Percentiles rank a stretch among this genome's conserved stretches.
Evolutionary conservation across 106 monocot species (phyloP).

Genomic region (Dendrobium chrysotoxum): DNA sequence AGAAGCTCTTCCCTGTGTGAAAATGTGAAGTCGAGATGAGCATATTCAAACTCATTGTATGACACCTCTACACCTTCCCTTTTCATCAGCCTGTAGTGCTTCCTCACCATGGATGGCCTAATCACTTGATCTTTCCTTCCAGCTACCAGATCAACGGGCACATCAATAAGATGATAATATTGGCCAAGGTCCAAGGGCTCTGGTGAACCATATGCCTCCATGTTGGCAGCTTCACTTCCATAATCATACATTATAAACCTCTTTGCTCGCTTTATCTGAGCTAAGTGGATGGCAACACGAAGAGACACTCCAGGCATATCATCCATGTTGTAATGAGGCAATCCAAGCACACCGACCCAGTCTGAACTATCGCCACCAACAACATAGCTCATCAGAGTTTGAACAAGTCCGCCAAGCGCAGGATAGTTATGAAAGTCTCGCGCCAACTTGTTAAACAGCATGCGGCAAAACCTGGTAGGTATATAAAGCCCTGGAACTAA

Average conservation of each 20-base stretch:
- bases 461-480: conserved; percentile 87
- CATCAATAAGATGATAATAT: conserved; percentile 64
- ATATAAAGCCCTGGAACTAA: conserved; percentile 83
- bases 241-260: conserved; percentile 91
- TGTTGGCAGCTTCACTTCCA: conserved; percentile 64
- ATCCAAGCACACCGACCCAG: conserved; percentile 85
- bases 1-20: conserved; percentile 90
- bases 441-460: conserved; percentile 93
- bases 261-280: conserved; percentile 71
- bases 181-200: conserved; percentile 76
- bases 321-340: conserved; percentile 95
- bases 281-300: conserved; percentile 75
- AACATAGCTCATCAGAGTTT: conserved; percentile 88
- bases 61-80: conserved; percentile 66
- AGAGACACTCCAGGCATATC: conserved; percentile 96
- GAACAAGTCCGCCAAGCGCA: conserved; percentile 85
- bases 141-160: conserved; percentile 88
- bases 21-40: conserved; percentile 93
- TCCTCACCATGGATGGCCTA: conserved; percentile 82
- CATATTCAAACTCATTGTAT: conserved; percentile 85
- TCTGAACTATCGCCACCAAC: conserved; percentile 94
- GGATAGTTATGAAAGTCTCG: conserved; percentile 93
- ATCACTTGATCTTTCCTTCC: conserved; percentile 86
- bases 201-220: conserved; percentile 67
- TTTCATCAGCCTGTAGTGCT: conserved; percentile 80